Evolutionary conservation across 2,329 filamentous ascomycete species (phyloP).

Genomic region (Colletotrichum sp.): DNA sequence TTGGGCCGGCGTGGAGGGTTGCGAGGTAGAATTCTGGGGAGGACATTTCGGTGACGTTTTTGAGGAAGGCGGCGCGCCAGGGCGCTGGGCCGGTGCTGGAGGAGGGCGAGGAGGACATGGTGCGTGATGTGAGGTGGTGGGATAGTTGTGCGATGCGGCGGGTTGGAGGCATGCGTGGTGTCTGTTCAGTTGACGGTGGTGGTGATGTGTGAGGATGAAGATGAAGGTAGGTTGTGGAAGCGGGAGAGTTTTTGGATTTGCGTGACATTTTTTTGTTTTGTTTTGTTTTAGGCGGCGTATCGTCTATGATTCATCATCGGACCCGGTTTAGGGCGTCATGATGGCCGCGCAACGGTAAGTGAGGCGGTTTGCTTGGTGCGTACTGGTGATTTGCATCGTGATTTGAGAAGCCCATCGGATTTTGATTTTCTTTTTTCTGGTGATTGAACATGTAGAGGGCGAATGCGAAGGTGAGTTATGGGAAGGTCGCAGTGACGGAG

Average conservation of each 20-base stretch:
- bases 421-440: background rate
- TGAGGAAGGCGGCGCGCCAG: constrained; percentile 57
- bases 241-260: background rate
- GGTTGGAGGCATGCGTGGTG: background rate
- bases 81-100: constrained; percentile 43
- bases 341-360: background rate
- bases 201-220: background rate
- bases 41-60: constrained; percentile 53
- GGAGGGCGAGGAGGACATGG: constrained; percentile 26
- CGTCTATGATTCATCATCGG: constrained; percentile 5
- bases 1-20: constrained; percentile 48
- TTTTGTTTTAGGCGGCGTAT: background rate
- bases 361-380: background rate
- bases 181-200: background rate
- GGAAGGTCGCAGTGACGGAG: background rate
- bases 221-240: background rate
- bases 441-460: background rate
- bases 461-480: background rate
- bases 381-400: background rate
- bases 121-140: constrained; percentile 13
- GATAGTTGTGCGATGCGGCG: constrained; percentile 10
- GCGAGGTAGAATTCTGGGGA: constrained; percentile 56
- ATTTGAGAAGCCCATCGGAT: background rate
- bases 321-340: background rate
- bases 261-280: too few species aligned